Percentiles rank a stretch among this genome's conserved stretches.
These are phyloP conservation scores for Solanum chiquidenum DNA, from an alignment of 257 asterid genomes.

Conservation along the genomic window DNA sequence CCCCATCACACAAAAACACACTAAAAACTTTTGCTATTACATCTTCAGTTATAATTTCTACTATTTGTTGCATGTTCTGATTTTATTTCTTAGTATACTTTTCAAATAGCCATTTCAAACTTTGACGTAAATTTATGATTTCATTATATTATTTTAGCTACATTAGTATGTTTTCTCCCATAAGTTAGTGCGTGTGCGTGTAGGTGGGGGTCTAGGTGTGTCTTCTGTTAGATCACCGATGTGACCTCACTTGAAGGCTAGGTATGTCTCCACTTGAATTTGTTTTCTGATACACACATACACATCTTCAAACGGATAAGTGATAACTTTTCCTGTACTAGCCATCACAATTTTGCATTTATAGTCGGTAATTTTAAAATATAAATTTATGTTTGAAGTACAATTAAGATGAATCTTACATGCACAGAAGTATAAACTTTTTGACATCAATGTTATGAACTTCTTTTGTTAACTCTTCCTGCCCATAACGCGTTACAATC, in stretches of 20 bases:
- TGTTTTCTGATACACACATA: too few relatives aligned
- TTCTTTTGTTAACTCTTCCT: too few relatives aligned
- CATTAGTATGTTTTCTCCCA: background rate
- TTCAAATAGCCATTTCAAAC: background rate
- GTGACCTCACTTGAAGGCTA: too few relatives aligned
- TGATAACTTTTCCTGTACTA: background rate
- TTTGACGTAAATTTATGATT: background rate
- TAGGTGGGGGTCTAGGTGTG: background rate
- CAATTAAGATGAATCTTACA: background rate
- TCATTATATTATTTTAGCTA: background rate
- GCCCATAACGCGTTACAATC: background rate
- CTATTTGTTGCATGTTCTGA: too few relatives aligned
- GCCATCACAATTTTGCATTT: background rate
- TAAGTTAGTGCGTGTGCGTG: background rate
- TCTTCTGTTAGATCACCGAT: too few relatives aligned
- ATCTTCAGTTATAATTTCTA: too few relatives aligned
- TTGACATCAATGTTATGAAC: too few relatives aligned
- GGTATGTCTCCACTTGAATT: too few relatives aligned
- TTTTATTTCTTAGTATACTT: background rate
- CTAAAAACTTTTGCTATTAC: too few relatives aligned
- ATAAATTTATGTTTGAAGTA: background rate
- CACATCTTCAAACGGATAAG: background rate
- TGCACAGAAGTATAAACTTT: too few relatives aligned
- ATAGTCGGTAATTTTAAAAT: background rate
- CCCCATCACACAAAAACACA: background rate